phyloP scores from a whole-genome alignment of 2,329 filamentous ascomycete genomes.

The Talaromyces islandicus region DNA sequence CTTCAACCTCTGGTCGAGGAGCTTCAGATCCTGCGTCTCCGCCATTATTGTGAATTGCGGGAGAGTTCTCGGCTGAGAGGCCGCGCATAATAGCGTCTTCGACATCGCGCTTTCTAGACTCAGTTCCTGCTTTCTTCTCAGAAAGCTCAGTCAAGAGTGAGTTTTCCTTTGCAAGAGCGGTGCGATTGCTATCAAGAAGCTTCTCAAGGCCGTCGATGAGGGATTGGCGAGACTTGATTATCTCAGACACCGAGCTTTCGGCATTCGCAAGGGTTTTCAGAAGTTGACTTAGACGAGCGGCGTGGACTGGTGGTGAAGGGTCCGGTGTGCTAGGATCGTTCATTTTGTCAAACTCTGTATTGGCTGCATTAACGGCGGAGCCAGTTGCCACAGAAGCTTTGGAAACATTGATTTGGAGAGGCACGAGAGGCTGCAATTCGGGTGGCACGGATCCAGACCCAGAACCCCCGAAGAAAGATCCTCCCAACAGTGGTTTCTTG shows the following conservation, averaged over 20 bases:
- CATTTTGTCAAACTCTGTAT: constrained; percentile 77
- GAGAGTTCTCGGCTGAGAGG: constrained; percentile 56
- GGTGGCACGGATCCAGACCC: constrained; percentile 58
- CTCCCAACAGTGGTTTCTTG: constrained; percentile 55
- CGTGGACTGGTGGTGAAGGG: constrained; percentile 83
- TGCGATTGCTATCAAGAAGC: constrained; percentile 67
- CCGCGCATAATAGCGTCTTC: constrained; percentile 88
- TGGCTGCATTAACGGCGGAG: constrained; percentile 62
- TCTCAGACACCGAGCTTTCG: constrained; percentile 81
- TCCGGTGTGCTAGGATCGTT: constrained; percentile 62
- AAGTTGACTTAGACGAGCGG: constrained; percentile 81
- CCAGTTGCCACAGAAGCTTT: constrained; percentile 67
- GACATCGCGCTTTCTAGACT: constrained; percentile 78
- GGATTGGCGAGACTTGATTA: constrained; percentile 74
- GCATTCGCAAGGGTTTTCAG: constrained; percentile 83
- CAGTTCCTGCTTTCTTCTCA: constrained; percentile 64
- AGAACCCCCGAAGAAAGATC: constrained; percentile 61
- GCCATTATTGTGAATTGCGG: constrained; percentile 35
- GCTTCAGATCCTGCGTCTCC: constrained; percentile 24
- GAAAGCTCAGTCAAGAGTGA: constrained; percentile 57
- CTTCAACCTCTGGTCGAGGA: constrained; percentile 73
- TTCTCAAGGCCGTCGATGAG: constrained; percentile 78
- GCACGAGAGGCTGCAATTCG: constrained; percentile 70
- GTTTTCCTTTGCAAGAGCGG: constrained; percentile 65
- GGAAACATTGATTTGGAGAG: constrained; percentile 65